Evolutionary conservation across 148 eudicot genomes (phyloP).

Genomic region (Cornus kousa): DNA sequence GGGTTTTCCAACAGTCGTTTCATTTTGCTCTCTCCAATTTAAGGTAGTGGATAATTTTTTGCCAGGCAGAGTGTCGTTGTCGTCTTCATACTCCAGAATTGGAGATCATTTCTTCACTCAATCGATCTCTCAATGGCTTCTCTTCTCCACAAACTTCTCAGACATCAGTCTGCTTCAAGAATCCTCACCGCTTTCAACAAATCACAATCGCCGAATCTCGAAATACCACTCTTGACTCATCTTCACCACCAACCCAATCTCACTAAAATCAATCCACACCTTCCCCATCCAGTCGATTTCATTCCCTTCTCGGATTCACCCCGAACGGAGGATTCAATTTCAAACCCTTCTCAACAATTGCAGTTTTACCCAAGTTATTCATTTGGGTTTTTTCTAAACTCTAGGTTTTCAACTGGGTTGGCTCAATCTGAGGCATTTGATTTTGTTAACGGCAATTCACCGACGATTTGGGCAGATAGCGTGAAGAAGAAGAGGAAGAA

Average conservation of each 20-base stretch:
- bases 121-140: conserved; percentile 21
- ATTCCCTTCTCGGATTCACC: background rate
- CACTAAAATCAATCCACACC: background rate
- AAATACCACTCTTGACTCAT: conserved; percentile 10
- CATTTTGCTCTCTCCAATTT: too few species aligned
- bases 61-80: too few species aligned
- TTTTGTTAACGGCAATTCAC: conserved; percentile 19
- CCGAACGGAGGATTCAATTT: conserved; percentile 9
- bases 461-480: conserved; percentile 40
- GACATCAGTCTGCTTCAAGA: conserved; percentile 13
- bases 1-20: too few species aligned
- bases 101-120: too few species aligned
- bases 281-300: background rate
- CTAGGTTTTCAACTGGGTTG: conserved; percentile 19
- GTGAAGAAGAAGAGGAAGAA: conserved; percentile 52
- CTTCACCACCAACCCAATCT: background rate
- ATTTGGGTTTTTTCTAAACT: conserved; percentile 23
- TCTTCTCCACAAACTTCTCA: conserved; percentile 24
- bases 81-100: too few species aligned
- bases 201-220: background rate
- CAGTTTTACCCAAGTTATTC: conserved; percentile 33
- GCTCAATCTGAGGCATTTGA: conserved; percentile 11
- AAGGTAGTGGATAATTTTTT: background rate
- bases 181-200: conserved; percentile 8
- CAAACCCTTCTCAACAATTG: background rate